Base-by-base conservation (phyloP, 441 rosid species). In the Euphorbia corollata region DNA sequence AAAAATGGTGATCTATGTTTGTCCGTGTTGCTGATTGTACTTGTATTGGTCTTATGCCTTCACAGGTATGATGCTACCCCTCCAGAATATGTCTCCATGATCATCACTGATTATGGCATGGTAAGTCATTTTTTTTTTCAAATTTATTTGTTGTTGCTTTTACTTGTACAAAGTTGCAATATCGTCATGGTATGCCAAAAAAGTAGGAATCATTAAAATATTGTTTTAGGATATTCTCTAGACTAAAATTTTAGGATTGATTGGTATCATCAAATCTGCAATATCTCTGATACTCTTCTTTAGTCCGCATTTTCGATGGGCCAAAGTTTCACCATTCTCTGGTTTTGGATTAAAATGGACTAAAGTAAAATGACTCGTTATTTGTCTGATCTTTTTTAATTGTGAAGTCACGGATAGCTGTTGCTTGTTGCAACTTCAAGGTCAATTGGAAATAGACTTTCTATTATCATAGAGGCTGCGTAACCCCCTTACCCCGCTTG, bases 91-190 rank as follows among this genome's bases (percentile, higher is more conserved):
- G 79, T 93, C 73, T 89, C 99, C 16, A 85, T 93, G 91, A 82
- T 91, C 74, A 77, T 93, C 70, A 90, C 99, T 36, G 97, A 93
- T 74, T 93, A 90, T 73, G 99, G 99, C 82, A 93, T 91, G 97
- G 99, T 93, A 79, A 85, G 94, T 58, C 56, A 36, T 16, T 61
- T 23, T 54, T 7, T 10, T 43, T 60, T 50, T 0, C 13, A 19
- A n/a, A 60, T 8, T 54, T 2, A 39, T 30, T 47, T 61, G 13
- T 45, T 32, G 22, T 20, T 47, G 27, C 20, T 27, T 10, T 13
- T 39, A 30, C 36, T 5, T 34, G 19, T 23, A 22, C 2, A 51
- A 64, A 51, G 38, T 34, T 64, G 15, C 32, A 2, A 48, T 50
- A 2, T 48, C 11, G n/a, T 64, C 43, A 64, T 64, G 27, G 43